These are phyloP conservation scores for Tanacetum coccineum DNA, from an alignment of 129 eudicot species.

Conservation along the genomic window DNA sequence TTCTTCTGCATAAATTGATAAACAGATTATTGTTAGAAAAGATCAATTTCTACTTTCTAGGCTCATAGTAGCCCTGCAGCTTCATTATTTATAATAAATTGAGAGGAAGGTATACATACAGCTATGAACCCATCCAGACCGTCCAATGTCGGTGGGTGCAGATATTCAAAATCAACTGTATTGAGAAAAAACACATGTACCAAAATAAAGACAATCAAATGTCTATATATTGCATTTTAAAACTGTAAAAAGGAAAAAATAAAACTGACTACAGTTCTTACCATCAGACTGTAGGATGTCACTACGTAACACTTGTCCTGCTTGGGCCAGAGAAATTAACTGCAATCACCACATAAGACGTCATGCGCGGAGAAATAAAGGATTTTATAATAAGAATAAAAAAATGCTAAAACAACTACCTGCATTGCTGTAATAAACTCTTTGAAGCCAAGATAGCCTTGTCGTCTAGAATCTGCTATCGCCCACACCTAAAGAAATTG, in stretches of 20 bases:
- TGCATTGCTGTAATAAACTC: slow-evolving; percentile 91
- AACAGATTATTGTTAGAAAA: not conserved
- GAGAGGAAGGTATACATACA: slow-evolving; percentile 46
- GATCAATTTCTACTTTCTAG: slow-evolving; percentile 12
- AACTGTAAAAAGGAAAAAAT: not conserved
- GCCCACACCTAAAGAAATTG: slow-evolving; percentile 71
- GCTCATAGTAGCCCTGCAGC: slow-evolving; percentile 4
- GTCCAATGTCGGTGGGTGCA: slow-evolving; percentile 79
- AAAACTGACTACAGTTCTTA: slow-evolving; percentile 22
- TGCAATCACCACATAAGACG: slow-evolving; percentile 31
- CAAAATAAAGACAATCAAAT: not conserved
- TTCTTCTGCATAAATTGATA: slow-evolving; percentile 52
- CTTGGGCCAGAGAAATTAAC: slow-evolving; percentile 88
- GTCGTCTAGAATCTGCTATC: slow-evolving; percentile 83
- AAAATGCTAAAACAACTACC: slow-evolving; percentile 32
- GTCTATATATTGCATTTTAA: not conserved
- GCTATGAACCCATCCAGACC: slow-evolving; percentile 65
- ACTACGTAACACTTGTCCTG: slow-evolving; percentile 53
- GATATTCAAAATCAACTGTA: slow-evolving; percentile 69
- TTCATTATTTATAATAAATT: not conserved
- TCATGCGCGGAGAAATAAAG: slow-evolving; percentile 11
- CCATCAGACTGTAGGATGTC: slow-evolving; percentile 62
- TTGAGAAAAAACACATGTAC: slow-evolving; percentile 7
- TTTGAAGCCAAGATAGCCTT: slow-evolving; percentile 76
- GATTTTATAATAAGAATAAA: not conserved